Percentiles rank a stretch among this genome's conserved stretches.
These are phyloP conservation scores for Athelia psychrophila DNA, from an alignment of 1,284 basidiomycete genomes.

Conservation along the genomic window DNA sequence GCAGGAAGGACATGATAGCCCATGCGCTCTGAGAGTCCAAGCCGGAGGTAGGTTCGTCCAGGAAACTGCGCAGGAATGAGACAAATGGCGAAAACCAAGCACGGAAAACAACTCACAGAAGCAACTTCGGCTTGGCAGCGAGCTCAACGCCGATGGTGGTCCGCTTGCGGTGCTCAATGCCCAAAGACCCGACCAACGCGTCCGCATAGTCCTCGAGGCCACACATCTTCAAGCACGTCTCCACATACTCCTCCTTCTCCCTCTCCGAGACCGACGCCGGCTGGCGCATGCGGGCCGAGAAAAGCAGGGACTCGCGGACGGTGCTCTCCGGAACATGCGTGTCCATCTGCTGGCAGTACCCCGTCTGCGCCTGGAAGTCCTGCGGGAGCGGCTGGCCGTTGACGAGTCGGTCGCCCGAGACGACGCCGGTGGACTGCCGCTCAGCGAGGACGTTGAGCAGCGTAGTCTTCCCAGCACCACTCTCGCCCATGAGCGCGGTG, in stretches of 20 bases:
- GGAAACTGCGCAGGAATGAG: slow-evolving; percentile 82
- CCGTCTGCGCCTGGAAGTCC: slow-evolving; percentile 75
- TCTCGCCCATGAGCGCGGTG: slow-evolving; percentile 78
- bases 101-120: slow-evolving; percentile 83
- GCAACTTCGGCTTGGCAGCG: slow-evolving; percentile 60
- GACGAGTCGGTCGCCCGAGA: slow-evolving; percentile 77
- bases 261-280: slow-evolving; percentile 57
- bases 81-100: slow-evolving; percentile 84
- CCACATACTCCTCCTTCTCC: slow-evolving; percentile 84
- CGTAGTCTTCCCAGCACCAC: slow-evolving; percentile 82
- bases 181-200: slow-evolving; percentile 74
- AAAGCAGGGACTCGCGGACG: slow-evolving; percentile 82
- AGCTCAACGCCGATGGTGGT: slow-evolving; percentile 83
- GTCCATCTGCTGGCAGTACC: slow-evolving; percentile 54
- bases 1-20: slow-evolving; percentile 28
- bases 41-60: slow-evolving; percentile 81
- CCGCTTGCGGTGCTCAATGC: slow-evolving; percentile 77
- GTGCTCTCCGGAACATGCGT: slow-evolving; percentile 65
- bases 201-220: slow-evolving; percentile 72
- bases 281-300: slow-evolving; percentile 83
- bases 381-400: slow-evolving; percentile 69
- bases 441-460: slow-evolving; percentile 83
- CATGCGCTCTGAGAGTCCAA: slow-evolving; percentile 72
- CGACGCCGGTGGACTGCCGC: slow-evolving; percentile 77
- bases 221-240: slow-evolving; percentile 77